Base-by-base conservation (phyloP, 2,329 filamentous ascomycete species). In the Cladosporium sp. region DNA sequence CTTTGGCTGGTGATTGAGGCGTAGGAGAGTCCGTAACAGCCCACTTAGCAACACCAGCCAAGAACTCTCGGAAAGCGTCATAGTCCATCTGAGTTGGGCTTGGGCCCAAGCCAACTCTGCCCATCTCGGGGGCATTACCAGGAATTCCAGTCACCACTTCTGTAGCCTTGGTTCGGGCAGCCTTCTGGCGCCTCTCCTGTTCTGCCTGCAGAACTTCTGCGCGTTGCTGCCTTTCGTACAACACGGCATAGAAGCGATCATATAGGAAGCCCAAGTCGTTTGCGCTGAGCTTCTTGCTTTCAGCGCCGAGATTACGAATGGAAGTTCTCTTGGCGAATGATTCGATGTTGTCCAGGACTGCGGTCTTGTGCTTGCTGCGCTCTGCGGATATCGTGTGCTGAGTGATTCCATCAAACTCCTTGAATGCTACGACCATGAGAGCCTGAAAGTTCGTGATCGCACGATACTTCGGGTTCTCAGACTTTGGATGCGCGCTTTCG, bases 361-460 rank as follows among this genome's bases (percentile, higher is more conserved):
- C 85, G 63, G 93, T 88, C 69, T 97, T 97, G 70, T 97, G 94
- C 69, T 91, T 95, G 35, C 87, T 77, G 18, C 93, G 84, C 63
- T 94, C 79, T 57, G 97, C 93, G 0, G 86, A 86, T 53, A 98
- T 91, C 43, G 85, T 95, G 63, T 83, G 85, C 65, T 98, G 92
- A 0, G 93, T 98, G 59, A 98, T 95, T 35, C 85, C 88, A 0
- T 92, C 86, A 64, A 98, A 98, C 64, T 98, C 93, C 60, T 96
- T 97, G 72, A 98, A 98, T 0, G 93, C 93, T 16, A 97, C 93
- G 3, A 98, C 93, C 91, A 98, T 97, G 51, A 98, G 80, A 68
- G 97, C 93, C 63, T 98, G 93, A 66, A 98, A 98, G 40, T 88
- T 82, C 5, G 94, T 98, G 48, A 98, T 93, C 0, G 91, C 89